Evolutionary conservation across 495 filamentous ascomycete species (phyloP).

Genomic region (Tuber calosporum): DNA sequence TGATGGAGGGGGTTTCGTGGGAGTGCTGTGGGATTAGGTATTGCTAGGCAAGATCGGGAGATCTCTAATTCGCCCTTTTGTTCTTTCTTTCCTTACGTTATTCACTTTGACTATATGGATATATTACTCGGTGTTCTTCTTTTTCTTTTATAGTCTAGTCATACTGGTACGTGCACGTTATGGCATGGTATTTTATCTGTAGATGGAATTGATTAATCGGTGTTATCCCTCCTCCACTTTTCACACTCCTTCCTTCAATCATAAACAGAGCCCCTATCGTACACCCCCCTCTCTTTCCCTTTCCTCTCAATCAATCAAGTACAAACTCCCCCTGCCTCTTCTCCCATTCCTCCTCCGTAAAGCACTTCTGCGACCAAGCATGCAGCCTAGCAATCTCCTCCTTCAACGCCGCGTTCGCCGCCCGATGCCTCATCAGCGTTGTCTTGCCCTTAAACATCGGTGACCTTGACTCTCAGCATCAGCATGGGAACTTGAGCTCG

Average conservation of each 20-base stretch:
- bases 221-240: neutral
- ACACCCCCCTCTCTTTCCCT: neutral
- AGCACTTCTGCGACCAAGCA: slow-evolving; percentile 97
- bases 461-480: slow-evolving; percentile 46
- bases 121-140: neutral
- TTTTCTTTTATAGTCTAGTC: neutral
- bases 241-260: neutral
- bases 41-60: slow-evolving; percentile 19
- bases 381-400: slow-evolving; percentile 92
- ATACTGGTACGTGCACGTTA: neutral
- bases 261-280: neutral
- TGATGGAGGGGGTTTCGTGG: slow-evolving; percentile 42
- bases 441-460: slow-evolving; percentile 79
- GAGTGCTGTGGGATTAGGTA: slow-evolving; percentile 33
- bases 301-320: neutral
- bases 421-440: slow-evolving; percentile 75
- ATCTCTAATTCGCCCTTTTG: neutral
- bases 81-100: neutral
- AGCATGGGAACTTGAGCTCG: neutral
- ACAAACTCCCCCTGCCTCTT: slow-evolving; percentile 49
- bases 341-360: slow-evolving; percentile 90
- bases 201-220: neutral
- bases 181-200: neutral
- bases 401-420: slow-evolving; percentile 81
- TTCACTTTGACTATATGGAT: neutral